A percentile compares a stretch with the other conserved stretches of the same genome.
phyloP scores from a whole-genome alignment of 2,329 filamentous ascomycete genomes.

The Cladosporium oxysporum region DNA sequence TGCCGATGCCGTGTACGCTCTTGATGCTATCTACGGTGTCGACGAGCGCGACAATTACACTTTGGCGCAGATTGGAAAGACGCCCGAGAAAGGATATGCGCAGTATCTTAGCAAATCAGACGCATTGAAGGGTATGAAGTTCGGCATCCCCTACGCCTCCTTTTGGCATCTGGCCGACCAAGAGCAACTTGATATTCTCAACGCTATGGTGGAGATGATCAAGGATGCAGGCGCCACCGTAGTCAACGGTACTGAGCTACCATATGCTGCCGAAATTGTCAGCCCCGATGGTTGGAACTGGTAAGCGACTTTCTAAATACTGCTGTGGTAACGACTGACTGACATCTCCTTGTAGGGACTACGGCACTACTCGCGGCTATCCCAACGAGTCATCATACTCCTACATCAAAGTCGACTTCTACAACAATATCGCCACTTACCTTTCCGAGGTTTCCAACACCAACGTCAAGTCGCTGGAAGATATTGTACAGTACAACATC shows the following conservation, averaged over 20 bases:
- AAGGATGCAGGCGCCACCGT: slow-evolving; percentile 64
- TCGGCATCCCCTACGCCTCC: slow-evolving; percentile 71
- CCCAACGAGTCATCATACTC: slow-evolving; percentile 75
- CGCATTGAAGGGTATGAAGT: slow-evolving; percentile 61
- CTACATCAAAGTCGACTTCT: slow-evolving; percentile 70
- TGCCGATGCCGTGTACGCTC: slow-evolving; percentile 64
- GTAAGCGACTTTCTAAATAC: slow-evolving; percentile 28
- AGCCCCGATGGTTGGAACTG: slow-evolving; percentile 72
- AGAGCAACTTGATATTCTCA: slow-evolving; percentile 58
- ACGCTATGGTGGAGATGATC: slow-evolving; percentile 54
- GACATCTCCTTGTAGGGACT: slow-evolving; percentile 47
- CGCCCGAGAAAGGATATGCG: slow-evolving; percentile 58
- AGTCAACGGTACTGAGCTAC: slow-evolving; percentile 70
- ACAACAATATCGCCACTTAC: slow-evolving; percentile 66
- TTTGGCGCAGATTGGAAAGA: slow-evolving; percentile 55
- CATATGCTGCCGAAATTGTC: slow-evolving; percentile 62
- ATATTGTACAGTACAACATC: slow-evolving; percentile 63
- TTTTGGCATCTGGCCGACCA: slow-evolving; percentile 66
- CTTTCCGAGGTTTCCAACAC: slow-evolving; percentile 65
- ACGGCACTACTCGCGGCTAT: slow-evolving; percentile 61
- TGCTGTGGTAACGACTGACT: background rate
- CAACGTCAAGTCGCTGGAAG: slow-evolving; percentile 59
- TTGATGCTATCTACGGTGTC: slow-evolving; percentile 68
- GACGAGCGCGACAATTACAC: slow-evolving; percentile 69
- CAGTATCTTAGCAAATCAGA: slow-evolving; percentile 57